Evolutionary conservation across 495 filamentous ascomycete genomes (phyloP).

Genomic region (Trichoderma parareesei): DNA sequence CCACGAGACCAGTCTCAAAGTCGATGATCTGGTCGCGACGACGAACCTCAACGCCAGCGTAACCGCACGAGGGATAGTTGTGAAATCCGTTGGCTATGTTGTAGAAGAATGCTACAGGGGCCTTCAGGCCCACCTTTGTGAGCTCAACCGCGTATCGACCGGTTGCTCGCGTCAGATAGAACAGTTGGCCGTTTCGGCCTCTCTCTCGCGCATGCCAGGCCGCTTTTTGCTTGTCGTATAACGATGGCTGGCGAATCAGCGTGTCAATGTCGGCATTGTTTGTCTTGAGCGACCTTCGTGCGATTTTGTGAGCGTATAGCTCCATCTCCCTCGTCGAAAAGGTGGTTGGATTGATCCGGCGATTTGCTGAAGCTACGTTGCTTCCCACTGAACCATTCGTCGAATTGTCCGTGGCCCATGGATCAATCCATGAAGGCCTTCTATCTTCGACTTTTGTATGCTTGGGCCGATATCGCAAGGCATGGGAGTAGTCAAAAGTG

Average conservation of each 20-base stretch:
- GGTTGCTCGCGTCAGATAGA: background rate
- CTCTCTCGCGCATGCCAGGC: conserved; percentile 2
- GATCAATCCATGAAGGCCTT: conserved; percentile 5
- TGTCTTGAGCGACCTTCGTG: background rate
- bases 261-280: conserved; percentile 2
- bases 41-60: background rate
- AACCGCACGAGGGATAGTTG: background rate
- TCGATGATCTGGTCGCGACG: conserved; percentile 4
- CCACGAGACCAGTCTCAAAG: background rate
- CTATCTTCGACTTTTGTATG: background rate
- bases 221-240: background rate
- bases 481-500: conserved; percentile 1
- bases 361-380: background rate
- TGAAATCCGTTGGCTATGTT: conserved; percentile 7
- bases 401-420: background rate
- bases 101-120: background rate
- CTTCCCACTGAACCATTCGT: background rate
- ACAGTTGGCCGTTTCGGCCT: background rate
- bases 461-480: background rate
- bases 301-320: background rate
- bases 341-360: conserved; percentile 5
- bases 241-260: background rate
- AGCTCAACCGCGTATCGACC: background rate
- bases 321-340: background rate
- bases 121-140: background rate